A percentile compares a stretch with the other conserved stretches of the same genome.
These are phyloP conservation scores for Tylopilus cervinicoccineus DNA, from an alignment of 768 basidiomycete genomes.

Conservation along the genomic window DNA sequence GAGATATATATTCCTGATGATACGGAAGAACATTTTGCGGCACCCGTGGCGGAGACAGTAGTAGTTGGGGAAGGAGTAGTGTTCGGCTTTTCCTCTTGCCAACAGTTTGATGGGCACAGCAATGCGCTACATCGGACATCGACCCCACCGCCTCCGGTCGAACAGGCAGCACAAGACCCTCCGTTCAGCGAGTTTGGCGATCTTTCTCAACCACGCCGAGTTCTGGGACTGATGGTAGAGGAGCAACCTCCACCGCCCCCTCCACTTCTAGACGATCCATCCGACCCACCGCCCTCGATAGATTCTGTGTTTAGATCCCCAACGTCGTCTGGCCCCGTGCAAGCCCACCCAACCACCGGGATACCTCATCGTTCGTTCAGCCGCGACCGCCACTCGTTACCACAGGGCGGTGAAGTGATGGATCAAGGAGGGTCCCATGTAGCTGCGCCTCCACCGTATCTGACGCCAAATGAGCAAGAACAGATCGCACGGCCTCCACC, in stretches of 20 bases:
- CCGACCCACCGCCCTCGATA: conserved; percentile 85
- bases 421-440: conserved; percentile 40
- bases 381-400: conserved; percentile 29
- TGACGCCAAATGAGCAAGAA: conserved; percentile 49
- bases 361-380: conserved; percentile 30
- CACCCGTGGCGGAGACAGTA: conserved; percentile 27
- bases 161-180: conserved; percentile 69
- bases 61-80: conserved; percentile 72
- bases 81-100: conserved; percentile 67
- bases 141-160: conserved; percentile 74
- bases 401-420: conserved; percentile 30
- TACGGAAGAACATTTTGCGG: conserved; percentile 36
- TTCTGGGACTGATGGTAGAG: conserved; percentile 56
- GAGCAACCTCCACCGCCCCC: conserved; percentile 69
- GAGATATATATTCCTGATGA: conserved; percentile 62
- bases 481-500: conserved; percentile 57
- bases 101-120: conserved; percentile 81
- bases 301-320: conserved; percentile 66
- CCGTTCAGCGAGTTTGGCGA: conserved; percentile 65
- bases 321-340: conserved; percentile 17
- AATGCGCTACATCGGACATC: conserved; percentile 59
- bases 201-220: conserved; percentile 53
- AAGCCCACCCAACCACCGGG: conserved; percentile 24
- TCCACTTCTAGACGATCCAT: conserved; percentile 80
- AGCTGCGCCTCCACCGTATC: conserved; percentile 78